Percentiles rank a stretch among this genome's conserved stretches.
phyloP scores from a whole-genome alignment of 23 red algal species.

The Gracilaria gracilis region DNA sequence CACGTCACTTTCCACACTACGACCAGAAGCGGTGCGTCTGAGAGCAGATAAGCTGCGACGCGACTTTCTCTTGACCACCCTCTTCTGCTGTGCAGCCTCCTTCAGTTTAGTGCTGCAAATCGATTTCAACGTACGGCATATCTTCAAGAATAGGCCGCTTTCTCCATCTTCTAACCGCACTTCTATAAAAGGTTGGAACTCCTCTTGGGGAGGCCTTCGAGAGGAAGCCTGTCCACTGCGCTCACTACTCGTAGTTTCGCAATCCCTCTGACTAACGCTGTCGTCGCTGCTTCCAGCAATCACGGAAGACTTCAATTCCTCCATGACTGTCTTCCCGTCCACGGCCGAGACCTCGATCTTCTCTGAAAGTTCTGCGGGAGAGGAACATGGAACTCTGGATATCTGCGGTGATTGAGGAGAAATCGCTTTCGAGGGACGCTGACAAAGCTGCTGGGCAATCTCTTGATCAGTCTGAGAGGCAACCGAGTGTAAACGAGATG shows the following conservation, averaged over 20 bases:
- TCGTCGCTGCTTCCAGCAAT: neutral
- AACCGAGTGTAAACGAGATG: neutral
- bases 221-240: neutral
- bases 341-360: neutral
- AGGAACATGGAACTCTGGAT: neutral
- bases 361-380: neutral
- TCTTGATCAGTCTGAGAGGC: constrained; percentile 3
- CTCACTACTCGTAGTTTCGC: neutral
- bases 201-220: constrained; percentile 11
- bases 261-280: neutral
- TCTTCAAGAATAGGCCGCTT: constrained; percentile 76
- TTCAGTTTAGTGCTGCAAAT: constrained; percentile 79
- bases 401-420: constrained; percentile 65
- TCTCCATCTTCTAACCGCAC: constrained; percentile 77
- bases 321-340: neutral
- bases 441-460: constrained; percentile 45
- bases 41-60: constrained; percentile 14
- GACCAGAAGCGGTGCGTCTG: constrained; percentile 28
- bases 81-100: constrained; percentile 71
- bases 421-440: constrained; percentile 56
- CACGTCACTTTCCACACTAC: constrained; percentile 40
- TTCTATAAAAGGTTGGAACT: constrained; percentile 76
- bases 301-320: neutral
- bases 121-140: constrained; percentile 80
- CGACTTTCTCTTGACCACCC: neutral